Evolutionary conservation across 768 basidiomycete genomes (phyloP).

Genomic region (Agaricus subrufescens): DNA sequence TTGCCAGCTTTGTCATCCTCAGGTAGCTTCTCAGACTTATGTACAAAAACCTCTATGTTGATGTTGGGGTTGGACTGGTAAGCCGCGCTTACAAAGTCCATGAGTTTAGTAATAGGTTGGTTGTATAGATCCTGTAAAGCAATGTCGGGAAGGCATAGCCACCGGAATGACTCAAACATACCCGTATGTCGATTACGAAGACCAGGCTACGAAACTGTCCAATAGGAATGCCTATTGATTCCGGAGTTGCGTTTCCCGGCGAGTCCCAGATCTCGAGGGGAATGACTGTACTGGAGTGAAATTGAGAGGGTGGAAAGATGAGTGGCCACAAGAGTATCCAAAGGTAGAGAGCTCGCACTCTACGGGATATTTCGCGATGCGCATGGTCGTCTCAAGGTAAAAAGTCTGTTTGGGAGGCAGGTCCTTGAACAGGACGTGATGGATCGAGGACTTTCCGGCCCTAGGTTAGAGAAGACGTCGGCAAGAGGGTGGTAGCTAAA

Average conservation of each 20-base stretch:
- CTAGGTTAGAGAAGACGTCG: slow-evolving; percentile 32
- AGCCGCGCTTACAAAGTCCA: slow-evolving; percentile 76
- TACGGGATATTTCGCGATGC: slow-evolving; percentile 66
- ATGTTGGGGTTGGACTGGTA: slow-evolving; percentile 72
- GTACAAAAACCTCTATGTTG: slow-evolving; percentile 88
- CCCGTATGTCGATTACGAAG: slow-evolving; percentile 94
- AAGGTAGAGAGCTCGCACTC: slow-evolving; percentile 53
- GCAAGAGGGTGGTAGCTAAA: neutral
- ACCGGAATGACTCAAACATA: slow-evolving; percentile 30
- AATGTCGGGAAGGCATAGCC: neutral
- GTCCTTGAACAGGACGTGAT: slow-evolving; percentile 87
- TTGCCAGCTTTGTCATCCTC: slow-evolving; percentile 89
- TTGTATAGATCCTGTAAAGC: slow-evolving; percentile 70
- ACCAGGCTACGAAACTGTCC: slow-evolving; percentile 81
- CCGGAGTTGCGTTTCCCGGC: slow-evolving; percentile 79
- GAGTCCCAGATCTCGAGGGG: slow-evolving; percentile 96
- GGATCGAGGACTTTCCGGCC: slow-evolving; percentile 89
- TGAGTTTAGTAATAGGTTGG: slow-evolving; percentile 76
- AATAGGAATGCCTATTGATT: slow-evolving; percentile 71
- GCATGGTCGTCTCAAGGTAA: slow-evolving; percentile 84
- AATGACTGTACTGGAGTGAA: slow-evolving; percentile 68
- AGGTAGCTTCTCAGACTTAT: slow-evolving; percentile 88
- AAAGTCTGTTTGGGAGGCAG: slow-evolving; percentile 81
- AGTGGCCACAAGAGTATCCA: slow-evolving; percentile 7
- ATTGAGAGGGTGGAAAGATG: slow-evolving; percentile 9